These are phyloP conservation scores for Aspergillus quadrilineatus DNA, from an alignment of 2,329 filamentous ascomycete genomes.

Conservation along the genomic window DNA sequence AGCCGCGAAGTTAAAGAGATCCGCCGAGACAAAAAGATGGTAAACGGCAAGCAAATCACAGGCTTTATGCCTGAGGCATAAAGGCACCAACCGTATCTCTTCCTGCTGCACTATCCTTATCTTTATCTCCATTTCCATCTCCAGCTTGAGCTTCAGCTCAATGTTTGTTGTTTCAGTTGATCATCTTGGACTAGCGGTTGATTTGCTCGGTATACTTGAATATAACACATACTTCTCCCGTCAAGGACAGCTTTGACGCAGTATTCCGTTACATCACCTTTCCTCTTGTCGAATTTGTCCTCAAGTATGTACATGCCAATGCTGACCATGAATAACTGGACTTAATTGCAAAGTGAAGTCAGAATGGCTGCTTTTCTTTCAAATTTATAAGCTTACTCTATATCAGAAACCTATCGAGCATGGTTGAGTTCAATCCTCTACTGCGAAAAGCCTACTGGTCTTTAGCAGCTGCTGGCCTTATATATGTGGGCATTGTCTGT, in stretches of 20 bases:
- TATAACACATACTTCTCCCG: background rate
- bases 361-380: background rate
- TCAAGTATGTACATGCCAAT: background rate
- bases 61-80: slow-evolving; percentile 6
- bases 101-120: background rate
- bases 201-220: background rate
- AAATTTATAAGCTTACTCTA: background rate
- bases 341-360: background rate
- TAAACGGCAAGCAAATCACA: background rate
- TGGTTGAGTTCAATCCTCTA: slow-evolving; percentile 45
- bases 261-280: background rate
- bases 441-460: slow-evolving; percentile 56
- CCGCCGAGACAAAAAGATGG: background rate
- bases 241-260: background rate
- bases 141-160: no score
- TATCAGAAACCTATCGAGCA: slow-evolving; percentile 12
- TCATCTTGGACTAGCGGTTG: background rate
- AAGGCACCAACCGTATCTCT: background rate
- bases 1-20: slow-evolving; percentile 11
- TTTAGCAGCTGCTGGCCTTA: slow-evolving; percentile 58
- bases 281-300: background rate
- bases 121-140: background rate
- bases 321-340: background rate
- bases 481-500: slow-evolving; percentile 67
- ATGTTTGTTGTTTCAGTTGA: background rate